Evolutionary conservation across 371 early-diverging fungal species (phyloP).

Genomic region (Circinella umbellata): DNA sequence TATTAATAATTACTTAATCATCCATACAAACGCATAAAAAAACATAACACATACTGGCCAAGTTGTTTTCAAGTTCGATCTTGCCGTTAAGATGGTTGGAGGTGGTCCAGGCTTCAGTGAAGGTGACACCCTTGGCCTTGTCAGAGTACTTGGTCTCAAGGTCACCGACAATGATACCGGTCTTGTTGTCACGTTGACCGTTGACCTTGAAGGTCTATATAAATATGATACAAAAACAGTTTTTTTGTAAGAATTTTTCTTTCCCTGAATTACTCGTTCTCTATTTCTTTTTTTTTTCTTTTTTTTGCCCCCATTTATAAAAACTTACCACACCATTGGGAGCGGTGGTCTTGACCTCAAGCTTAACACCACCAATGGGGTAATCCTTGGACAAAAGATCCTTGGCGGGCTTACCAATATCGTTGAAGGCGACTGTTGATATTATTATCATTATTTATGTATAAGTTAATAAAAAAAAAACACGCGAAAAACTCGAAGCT

Average conservation of each 20-base stretch:
- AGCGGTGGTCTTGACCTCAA: conserved; percentile 96
- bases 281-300: not conserved
- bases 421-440: conserved; percentile 75
- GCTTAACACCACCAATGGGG: conserved; percentile 92
- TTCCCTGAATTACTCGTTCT: not conserved
- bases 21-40: not conserved
- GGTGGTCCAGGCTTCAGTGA: conserved; percentile 96
- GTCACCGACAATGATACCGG: conserved; percentile 93
- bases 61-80: conserved; percentile 92
- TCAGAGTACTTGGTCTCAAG: conserved; percentile 96
- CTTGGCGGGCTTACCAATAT: conserved; percentile 94
- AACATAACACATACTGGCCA: conserved; percentile 70
- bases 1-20: not conserved
- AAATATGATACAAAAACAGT: no score
- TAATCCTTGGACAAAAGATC: conserved; percentile 97
- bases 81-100: conserved; percentile 89
- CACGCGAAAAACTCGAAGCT: not conserved
- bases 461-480: not conserved
- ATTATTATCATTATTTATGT: no score
- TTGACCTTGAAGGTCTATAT: conserved; percentile 92
- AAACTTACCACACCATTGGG: conserved; percentile 91
- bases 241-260: not conserved
- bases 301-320: not conserved
- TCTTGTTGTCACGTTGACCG: conserved; percentile 93
- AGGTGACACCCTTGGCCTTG: conserved; percentile 89